These are phyloP conservation scores for Lepidium africanum DNA, from an alignment of 345 rosid species.

Conservation along the genomic window DNA sequence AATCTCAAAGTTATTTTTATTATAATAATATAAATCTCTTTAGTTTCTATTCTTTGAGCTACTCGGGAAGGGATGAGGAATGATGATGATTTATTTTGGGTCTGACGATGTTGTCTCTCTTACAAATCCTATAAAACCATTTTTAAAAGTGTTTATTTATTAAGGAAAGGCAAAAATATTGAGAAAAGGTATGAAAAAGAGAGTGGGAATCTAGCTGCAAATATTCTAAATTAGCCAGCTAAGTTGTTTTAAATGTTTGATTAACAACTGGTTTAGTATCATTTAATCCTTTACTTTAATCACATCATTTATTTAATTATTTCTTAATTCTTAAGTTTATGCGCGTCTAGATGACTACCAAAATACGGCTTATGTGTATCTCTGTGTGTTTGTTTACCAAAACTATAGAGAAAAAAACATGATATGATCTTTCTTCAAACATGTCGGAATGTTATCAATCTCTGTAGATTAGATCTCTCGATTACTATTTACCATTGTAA, in stretches of 20 bases:
- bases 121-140: not conserved
- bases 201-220: conserved; percentile 24
- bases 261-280: conserved; percentile 10
- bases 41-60: not conserved
- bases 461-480: not conserved
- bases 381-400: not conserved
- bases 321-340: not conserved
- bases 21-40: not conserved
- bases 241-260: conserved; percentile 13
- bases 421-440: too few relatives aligned
- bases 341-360: not conserved
- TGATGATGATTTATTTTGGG: conserved; percentile 25
- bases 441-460: too few relatives aligned
- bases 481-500: not conserved
- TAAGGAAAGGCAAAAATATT: not conserved
- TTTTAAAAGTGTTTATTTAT: not conserved
- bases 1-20: conserved; percentile 33
- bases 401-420: too few relatives aligned
- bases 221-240: conserved; percentile 29
- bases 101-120: conserved; percentile 42
- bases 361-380: not conserved
- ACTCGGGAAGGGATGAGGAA: conserved; percentile 22
- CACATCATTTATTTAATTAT: not conserved
- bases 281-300: not conserved
- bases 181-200: not conserved